These are phyloP conservation scores for Aeschynomene evenia DNA, from an alignment of 306 rosid genomes.

Conservation along the genomic window DNA sequence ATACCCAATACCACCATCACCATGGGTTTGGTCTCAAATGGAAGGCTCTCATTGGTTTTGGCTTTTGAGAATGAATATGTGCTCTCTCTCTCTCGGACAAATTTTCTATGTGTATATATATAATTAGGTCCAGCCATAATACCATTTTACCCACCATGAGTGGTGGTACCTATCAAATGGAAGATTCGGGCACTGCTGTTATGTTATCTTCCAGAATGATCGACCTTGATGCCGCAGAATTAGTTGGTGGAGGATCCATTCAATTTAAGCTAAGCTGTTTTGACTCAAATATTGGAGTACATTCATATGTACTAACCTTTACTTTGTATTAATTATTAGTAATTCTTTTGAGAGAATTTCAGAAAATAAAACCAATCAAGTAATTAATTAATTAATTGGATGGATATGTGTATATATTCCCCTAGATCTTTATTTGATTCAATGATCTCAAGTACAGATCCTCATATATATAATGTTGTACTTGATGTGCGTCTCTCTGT, in stretches of 20 bases:
- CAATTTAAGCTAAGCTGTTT: background rate
- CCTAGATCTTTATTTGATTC: background rate
- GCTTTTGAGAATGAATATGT: background rate
- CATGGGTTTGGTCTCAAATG: background rate
- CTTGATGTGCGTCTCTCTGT: background rate
- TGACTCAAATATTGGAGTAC: background rate
- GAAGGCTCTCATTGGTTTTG: background rate
- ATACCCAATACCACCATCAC: too few species aligned
- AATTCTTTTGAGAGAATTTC: background rate
- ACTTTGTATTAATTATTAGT: background rate
- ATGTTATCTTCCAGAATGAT: background rate
- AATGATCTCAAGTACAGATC: background rate
- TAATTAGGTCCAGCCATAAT: background rate
- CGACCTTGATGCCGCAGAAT: background rate
- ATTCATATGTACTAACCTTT: background rate
- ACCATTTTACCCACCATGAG: background rate
- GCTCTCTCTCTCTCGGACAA: too few species aligned
- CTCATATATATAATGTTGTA: background rate
- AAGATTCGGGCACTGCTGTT: background rate
- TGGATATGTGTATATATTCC: background rate
- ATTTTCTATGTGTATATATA: background rate
- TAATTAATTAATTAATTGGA: background rate
- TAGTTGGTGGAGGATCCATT: background rate
- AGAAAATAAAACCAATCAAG: background rate
- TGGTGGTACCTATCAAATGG: background rate